Percentiles rank a stretch among this genome's conserved stretches.
Conservation (phyloP, 345 rosid genomes). For the Lepidium sativum region DNA sequence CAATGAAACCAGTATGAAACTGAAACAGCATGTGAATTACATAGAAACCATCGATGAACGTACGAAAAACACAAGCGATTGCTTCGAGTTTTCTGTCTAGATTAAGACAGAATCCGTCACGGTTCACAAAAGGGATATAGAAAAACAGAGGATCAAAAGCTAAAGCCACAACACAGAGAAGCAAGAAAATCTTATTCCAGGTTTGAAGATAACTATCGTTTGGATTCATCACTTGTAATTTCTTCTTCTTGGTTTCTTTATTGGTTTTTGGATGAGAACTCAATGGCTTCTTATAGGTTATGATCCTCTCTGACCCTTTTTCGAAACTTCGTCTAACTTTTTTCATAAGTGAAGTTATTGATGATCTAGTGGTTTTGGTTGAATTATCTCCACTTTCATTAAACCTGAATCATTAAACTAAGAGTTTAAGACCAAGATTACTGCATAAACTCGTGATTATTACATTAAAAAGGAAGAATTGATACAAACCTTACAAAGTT, state of each 20-base stretch:
- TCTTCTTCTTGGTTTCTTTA: background rate
- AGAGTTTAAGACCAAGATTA: background rate
- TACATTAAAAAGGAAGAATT: background rate
- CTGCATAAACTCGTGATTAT: background rate
- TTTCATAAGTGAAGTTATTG: constrained; percentile 27
- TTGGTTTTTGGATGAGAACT: background rate
- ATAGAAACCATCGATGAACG: constrained; percentile 28
- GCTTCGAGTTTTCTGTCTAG: constrained; percentile 19
- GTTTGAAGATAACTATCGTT: constrained; percentile 27
- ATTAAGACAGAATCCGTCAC: constrained; percentile 6
- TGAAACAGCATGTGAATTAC: constrained; percentile 27
- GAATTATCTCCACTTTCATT: constrained; percentile 16
- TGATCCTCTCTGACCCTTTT: constrained; percentile 39
- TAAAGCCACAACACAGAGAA: constrained; percentile 25
- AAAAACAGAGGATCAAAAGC: constrained; percentile 36
- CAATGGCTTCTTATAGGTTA: constrained; percentile 34
- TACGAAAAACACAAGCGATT: constrained; percentile 27
- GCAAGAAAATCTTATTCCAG: constrained; percentile 30
- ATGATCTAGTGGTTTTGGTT: constrained; percentile 16
- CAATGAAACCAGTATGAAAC: constrained; percentile 29
- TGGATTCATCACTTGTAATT: constrained; percentile 31
- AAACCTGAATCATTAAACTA: constrained; percentile 33
- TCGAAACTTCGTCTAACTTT: constrained; percentile 32
- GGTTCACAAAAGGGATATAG: constrained; percentile 27
- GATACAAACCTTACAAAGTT: constrained; percentile 22